phyloP scores from a whole-genome alignment of 192 early-diverging fungal genomes.

The Entophlyctis luteolus region DNA sequence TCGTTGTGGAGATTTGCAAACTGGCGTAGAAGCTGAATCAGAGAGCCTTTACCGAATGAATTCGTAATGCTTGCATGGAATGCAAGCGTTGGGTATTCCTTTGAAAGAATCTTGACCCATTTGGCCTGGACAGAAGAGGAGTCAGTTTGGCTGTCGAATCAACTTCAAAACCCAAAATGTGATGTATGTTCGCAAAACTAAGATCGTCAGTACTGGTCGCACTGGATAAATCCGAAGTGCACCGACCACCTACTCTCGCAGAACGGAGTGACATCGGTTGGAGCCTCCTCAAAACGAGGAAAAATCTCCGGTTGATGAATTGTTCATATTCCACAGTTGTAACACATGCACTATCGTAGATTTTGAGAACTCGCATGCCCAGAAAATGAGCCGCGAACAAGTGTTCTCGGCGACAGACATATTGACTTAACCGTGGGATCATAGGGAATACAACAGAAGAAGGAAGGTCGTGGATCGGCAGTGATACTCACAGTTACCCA shows the following conservation, averaged over 20 bases:
- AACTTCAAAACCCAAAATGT: conserved; percentile 2
- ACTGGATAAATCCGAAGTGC: not conserved
- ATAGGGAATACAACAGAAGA: not conserved
- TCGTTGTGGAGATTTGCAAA: conserved; percentile 91
- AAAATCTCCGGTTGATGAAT: conserved; percentile 28
- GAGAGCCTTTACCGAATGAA: conserved; percentile 97
- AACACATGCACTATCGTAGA: conserved; percentile 38
- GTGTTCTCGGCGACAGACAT: conserved; percentile 24
- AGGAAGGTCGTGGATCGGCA: not conserved
- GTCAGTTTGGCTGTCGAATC: not conserved
- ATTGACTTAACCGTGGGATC: conserved; percentile 55
- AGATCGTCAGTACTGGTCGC: conserved; percentile 24
- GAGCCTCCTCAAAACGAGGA: conserved; percentile 51
- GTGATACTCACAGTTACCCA: conserved; percentile 83
- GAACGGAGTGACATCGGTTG: conserved; percentile 19
- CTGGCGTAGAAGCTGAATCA: conserved; percentile 97
- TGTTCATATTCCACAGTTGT: conserved; percentile 54
- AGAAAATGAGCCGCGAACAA: not conserved
- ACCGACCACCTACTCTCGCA: conserved; percentile 38
- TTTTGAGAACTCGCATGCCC: not conserved
- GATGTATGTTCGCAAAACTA: conserved; percentile 47
- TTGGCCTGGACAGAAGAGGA: conserved; percentile 54
- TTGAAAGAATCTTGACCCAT: conserved; percentile 89
- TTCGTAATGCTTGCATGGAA: conserved; percentile 98
- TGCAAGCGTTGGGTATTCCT: conserved; percentile 90